Percentiles rank a stretch among this genome's conserved stretches.
Conservation (phyloP, 139 green algal genomes). For the Zygnema cylindricum region DNA sequence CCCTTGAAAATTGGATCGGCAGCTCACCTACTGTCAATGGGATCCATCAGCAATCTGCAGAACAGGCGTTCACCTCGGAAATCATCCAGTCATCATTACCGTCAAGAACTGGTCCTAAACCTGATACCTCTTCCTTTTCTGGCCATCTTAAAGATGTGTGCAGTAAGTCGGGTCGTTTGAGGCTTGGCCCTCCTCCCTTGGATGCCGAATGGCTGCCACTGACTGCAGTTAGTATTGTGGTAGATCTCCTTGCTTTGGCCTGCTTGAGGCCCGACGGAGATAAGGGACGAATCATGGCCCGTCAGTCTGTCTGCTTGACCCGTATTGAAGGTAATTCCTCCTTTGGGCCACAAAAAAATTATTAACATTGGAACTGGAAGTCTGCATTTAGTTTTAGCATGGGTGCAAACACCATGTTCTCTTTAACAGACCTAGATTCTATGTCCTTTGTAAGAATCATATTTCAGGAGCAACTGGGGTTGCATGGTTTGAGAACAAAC, state of each 20-base stretch:
- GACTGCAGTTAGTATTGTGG: neutral
- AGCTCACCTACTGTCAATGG: neutral
- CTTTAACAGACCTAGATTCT: too few species aligned
- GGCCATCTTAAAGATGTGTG: neutral
- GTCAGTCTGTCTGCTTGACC: neutral
- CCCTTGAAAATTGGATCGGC: neutral
- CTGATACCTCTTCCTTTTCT: neutral
- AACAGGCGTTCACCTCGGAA: neutral
- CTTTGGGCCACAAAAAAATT: too few species aligned
- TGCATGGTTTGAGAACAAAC: too few species aligned
- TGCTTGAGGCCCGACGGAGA: neutral
- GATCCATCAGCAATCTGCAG: neutral
- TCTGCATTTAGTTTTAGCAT: too few species aligned
- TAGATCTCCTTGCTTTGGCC: conserved; percentile 10
- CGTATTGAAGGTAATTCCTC: neutral
- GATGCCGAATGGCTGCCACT: conserved; percentile 5
- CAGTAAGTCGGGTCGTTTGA: neutral
- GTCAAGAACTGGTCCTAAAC: neutral
- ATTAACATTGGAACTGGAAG: too few species aligned
- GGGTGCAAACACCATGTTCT: too few species aligned
- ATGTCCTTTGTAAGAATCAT: too few species aligned
- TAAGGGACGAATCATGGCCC: neutral
- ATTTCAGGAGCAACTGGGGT: too few species aligned
- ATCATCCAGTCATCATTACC: neutral
- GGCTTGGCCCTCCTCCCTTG: neutral